Evolutionary conservation across 2,329 filamentous ascomycete species (phyloP).

Genomic region (Epichloe sylvatica): DNA sequence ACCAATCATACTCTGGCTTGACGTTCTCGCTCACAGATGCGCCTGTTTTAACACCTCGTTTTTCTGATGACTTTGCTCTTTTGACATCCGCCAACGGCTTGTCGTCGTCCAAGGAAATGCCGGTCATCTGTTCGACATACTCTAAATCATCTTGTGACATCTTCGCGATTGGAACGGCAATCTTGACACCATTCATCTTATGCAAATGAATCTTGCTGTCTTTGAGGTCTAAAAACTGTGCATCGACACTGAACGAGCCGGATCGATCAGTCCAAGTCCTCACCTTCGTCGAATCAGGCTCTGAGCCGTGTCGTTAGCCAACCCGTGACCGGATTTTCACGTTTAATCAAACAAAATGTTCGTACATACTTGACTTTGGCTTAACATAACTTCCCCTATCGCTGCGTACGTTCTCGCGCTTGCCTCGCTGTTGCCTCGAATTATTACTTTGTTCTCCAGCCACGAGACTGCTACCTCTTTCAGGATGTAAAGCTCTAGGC

Average conservation of each 20-base stretch:
- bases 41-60: constrained; percentile 30
- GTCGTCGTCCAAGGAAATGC: constrained; percentile 81
- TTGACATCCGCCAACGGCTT: constrained; percentile 83
- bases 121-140: constrained; percentile 81
- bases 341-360: background rate
- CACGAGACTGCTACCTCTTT: constrained; percentile 66
- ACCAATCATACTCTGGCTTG: constrained; percentile 88
- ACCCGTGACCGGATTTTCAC: background rate
- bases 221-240: constrained; percentile 85
- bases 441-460: constrained; percentile 52
- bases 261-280: constrained; percentile 91
- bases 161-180: constrained; percentile 85
- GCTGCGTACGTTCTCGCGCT: constrained; percentile 51
- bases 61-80: constrained; percentile 28
- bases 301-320: constrained; percentile 28
- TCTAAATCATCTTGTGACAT: constrained; percentile 94
- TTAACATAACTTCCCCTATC: constrained; percentile 40
- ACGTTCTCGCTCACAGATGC: constrained; percentile 46
- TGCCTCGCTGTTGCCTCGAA: constrained; percentile 55
- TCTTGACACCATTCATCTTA: constrained; percentile 96
- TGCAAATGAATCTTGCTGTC: constrained; percentile 96
- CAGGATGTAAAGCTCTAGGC: constrained; percentile 59
- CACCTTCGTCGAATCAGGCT: constrained; percentile 70
- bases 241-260: constrained; percentile 93
- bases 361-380: constrained; percentile 56